Conservation (phyloP, 164 flowering plant genomes). For the Macadamia tetraphylla region DNA sequence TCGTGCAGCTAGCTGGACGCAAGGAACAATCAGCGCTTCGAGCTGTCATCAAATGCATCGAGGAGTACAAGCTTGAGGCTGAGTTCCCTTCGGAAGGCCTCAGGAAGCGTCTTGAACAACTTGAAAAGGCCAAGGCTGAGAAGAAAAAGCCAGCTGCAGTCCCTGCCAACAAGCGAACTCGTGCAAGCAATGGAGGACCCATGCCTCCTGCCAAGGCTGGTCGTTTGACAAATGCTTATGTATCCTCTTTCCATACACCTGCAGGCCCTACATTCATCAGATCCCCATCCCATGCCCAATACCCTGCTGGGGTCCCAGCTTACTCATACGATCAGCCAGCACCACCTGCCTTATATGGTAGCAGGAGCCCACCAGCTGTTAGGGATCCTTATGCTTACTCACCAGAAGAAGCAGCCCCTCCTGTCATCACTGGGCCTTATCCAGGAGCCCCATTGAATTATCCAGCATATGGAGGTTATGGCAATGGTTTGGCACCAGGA, state of each 20-base stretch:
- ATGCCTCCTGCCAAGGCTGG: slow-evolving; percentile 99
- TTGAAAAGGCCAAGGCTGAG: slow-evolving; percentile 79
- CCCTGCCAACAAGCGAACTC: slow-evolving; percentile 87
- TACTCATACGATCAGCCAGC: slow-evolving; percentile 46
- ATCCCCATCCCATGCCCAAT: slow-evolving; percentile 60
- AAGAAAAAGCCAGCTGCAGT: slow-evolving; percentile 71
- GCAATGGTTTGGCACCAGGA: slow-evolving; percentile 29
- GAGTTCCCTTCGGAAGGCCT: slow-evolving; percentile 88
- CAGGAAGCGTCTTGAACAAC: slow-evolving; percentile 81
- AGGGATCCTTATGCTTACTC: slow-evolving; percentile 48
- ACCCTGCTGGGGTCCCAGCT: slow-evolving; percentile 45
- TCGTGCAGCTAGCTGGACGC: slow-evolving; percentile 60
- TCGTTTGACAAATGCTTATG: slow-evolving; percentile 81
- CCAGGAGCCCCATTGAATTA: slow-evolving; percentile 32
- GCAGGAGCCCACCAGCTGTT: slow-evolving; percentile 58
- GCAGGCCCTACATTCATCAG: slow-evolving; percentile 57
- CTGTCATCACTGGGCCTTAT: slow-evolving; percentile 26
- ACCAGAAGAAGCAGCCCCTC: slow-evolving; percentile 42
- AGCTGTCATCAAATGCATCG: slow-evolving; percentile 89
- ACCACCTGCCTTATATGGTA: slow-evolving; percentile 57
- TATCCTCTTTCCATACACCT: slow-evolving; percentile 86
- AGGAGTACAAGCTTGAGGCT: slow-evolving; percentile 85
- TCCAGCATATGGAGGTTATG: slow-evolving; percentile 32
- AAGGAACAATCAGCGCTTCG: slow-evolving; percentile 91
- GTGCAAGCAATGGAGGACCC: slow-evolving; percentile 81